Base-by-base conservation (phyloP, 306 rosid genomes). In the Glycine tomentella region DNA sequence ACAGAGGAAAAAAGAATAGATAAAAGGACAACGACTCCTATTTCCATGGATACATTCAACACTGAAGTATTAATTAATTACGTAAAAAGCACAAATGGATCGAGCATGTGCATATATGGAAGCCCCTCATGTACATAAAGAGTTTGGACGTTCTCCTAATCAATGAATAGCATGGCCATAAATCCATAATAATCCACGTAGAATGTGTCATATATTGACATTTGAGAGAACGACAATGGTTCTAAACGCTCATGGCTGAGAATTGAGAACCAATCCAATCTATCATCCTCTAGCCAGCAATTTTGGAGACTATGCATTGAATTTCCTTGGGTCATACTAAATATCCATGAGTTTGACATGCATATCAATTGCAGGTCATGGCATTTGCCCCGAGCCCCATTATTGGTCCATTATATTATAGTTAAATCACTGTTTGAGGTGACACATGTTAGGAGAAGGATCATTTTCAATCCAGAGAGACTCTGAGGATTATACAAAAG, bases 201-300 rank as follows among this genome's bases (percentile, higher is more conserved):
- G 4, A 62, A 61, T 12, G 38, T 61, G 70, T 13, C 7, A 84
- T 88, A n/a, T n/a, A n/a, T n/a, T 87, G 88, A 81, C 72, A 20
- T 20, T 20, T 20, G 25, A 20, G 25, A 74, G 1, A 80, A 61
- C 85, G 76, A 49, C 86, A 75, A 69, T 76, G 83, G n/a, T 63
- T 74, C 25, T 72, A 16, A 81, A 76, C 65, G 53, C 48, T 77
- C 75, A 59, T 74, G 87, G 91, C 73, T 82, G 82, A 68, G 76
- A 84, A 73, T 72, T 48, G 42, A 78, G 65, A 42, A 25, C 71
- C 78, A 76, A 58, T 72, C 68, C 42, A 38, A 33, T 59, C 62
- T 66, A 58, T 65, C 34, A 42, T 83, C 80, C 69, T 83, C 63
- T 69, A 49, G 57, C 42, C 69, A 84, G 13, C 50, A 64, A 50